Evolutionary conservation across 2,329 filamentous ascomycete genomes (phyloP).

Genomic region (Bisporella sp.): DNA sequence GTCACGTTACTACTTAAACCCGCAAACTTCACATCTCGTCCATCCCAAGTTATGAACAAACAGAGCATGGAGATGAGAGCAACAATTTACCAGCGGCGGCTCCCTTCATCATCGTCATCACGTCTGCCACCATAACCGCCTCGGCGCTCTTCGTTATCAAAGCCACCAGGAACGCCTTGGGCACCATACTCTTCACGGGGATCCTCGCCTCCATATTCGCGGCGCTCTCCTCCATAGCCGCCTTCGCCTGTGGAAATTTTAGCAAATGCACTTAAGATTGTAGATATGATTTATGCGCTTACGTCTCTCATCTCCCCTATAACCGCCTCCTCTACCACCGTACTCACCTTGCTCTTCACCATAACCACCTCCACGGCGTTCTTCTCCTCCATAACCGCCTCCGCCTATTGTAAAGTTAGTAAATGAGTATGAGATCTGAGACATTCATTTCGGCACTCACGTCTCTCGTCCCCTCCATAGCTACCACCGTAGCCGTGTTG

Average conservation of each 20-base stretch:
- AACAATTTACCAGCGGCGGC: not conserved
- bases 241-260: not conserved
- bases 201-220: not conserved
- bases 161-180: not conserved
- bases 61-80: too few species aligned
- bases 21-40: too few species aligned
- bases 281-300: not conserved
- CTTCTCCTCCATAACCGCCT: not conserved
- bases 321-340: not conserved
- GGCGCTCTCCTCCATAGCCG: not conserved
- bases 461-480: not conserved
- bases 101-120: not conserved
- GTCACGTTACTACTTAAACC: too few species aligned
- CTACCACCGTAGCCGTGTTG: not conserved
- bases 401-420: too few species aligned
- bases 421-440: too few species aligned
- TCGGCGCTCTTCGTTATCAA: not conserved
- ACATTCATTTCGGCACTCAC: not conserved
- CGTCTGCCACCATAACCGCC: not conserved
- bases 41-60: too few species aligned
- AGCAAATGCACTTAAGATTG: too few species aligned
- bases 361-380: not conserved
- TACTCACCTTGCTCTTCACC: not conserved
- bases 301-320: not conserved
- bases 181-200: not conserved